Percentiles rank a stretch among this genome's conserved stretches.
Conservation (phyloP, 345 rosid genomes). For the Pistacia atlantica region DNA sequence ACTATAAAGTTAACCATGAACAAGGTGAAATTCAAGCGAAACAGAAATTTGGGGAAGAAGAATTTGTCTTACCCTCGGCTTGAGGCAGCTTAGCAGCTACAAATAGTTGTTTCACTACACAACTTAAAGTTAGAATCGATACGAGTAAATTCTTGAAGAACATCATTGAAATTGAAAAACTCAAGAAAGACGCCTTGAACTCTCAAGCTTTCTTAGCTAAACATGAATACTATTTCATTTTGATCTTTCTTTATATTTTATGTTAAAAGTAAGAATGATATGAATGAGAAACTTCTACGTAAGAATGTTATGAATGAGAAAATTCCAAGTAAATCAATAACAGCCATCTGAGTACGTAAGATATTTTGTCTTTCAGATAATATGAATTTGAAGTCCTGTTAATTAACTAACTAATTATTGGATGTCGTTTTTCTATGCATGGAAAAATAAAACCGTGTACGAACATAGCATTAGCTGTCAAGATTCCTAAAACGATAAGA, state of each 20-base stretch:
- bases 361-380: too few species aligned
- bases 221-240: too few species aligned
- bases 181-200: not conserved
- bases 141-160: not conserved
- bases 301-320: not conserved
- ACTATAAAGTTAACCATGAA: too few species aligned
- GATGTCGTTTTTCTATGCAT: too few species aligned
- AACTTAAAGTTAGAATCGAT: conserved; percentile 20
- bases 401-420: too few species aligned
- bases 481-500: too few species aligned
- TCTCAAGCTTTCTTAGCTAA: not conserved
- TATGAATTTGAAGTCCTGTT: not conserved
- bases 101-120: conserved; percentile 12
- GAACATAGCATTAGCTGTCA: too few species aligned
- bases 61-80: conserved; percentile 32
- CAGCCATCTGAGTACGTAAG: not conserved
- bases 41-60: too few species aligned
- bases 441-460: too few species aligned
- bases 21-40: not conserved
- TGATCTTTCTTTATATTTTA: too few species aligned
- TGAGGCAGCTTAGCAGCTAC: conserved; percentile 35
- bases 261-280: too few species aligned
- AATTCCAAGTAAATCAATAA: too few species aligned
- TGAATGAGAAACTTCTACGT: not conserved
- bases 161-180: not conserved